Evolutionary conservation across 768 basidiomycete genomes (phyloP).

Genomic region (Favolaschia claudopus): DNA sequence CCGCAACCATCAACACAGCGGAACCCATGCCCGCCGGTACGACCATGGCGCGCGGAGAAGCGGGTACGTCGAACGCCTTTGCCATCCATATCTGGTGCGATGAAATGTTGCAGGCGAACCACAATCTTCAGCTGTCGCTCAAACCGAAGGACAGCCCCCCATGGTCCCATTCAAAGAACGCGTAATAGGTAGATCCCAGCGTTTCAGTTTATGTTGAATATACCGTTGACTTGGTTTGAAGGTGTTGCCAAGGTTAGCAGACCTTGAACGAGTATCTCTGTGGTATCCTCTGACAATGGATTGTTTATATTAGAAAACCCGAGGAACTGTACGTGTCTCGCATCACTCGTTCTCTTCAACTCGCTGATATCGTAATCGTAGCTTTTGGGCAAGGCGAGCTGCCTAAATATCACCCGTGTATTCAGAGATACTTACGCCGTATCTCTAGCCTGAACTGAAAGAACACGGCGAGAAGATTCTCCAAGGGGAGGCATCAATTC

Average conservation of each 20-base stretch:
- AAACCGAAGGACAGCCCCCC: neutral
- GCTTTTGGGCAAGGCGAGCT: slow-evolving; percentile 42
- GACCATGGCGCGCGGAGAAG: too few relatives aligned
- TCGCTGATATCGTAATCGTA: slow-evolving; percentile 17
- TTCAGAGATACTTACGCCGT: neutral
- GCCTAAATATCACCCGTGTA: neutral
- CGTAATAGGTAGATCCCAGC: slow-evolving; percentile 69
- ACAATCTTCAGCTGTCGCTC: neutral
- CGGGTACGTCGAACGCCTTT: too few relatives aligned
- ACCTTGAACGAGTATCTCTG: too few relatives aligned
- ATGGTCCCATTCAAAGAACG: slow-evolving; percentile 64
- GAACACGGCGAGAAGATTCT: slow-evolving; percentile 63
- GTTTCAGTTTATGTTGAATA: slow-evolving; percentile 21
- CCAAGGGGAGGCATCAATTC: slow-evolving; percentile 52
- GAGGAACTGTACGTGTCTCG: slow-evolving; percentile 48
- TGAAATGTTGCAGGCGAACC: neutral
- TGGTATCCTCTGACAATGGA: neutral
- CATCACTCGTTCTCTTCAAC: neutral
- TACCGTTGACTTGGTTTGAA: slow-evolving; percentile 15
- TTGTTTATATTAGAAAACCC: slow-evolving; percentile 41
- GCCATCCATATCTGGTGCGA: too few relatives aligned
- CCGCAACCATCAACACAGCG: too few relatives aligned
- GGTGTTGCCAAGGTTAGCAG: slow-evolving; percentile 43
- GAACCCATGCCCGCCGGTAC: too few relatives aligned
- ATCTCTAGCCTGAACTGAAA: slow-evolving; percentile 48